Base-by-base conservation (phyloP, 1,139 yeast genomes). In the Yarrowia galli region DNA sequence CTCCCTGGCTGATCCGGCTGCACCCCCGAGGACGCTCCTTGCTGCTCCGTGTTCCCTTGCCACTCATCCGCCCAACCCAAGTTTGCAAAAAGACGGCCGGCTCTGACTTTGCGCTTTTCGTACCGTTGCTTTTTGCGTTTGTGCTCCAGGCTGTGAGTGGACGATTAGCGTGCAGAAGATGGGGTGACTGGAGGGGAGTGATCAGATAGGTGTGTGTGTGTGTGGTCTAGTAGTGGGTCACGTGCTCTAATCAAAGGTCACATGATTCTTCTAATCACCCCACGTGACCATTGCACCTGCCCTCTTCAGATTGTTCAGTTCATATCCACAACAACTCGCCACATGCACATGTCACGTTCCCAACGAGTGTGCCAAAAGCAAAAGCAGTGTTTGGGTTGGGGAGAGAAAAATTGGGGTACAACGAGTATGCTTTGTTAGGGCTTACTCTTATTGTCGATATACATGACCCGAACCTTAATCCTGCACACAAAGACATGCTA, bases 361-460 rank as follows among this genome's bases (percentile, higher is more conserved):
- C 32, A 28, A 28, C 32, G 32, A 28, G 8, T n/a, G 8, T 28
- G 32, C 32, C 32, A 28, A 28, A 28, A 28, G 32, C 16, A 40
- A 40, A 40, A 40, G 9, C 8, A 16, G 16, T 15, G 16, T 36
- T 36, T 15, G 40, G n/a, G 8, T 36, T 36, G 23, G 32, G 32
- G 32, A 28, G 32, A 28, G 28, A 13, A 13, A 25, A 28, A 48
- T 28, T 48, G 38, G 53, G 53, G 53, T n/a, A n/a, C n/a, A n/a
- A n/a, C n/a, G n/a, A n/a, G n/a, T 48, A 48, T n/a, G 7, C 56
- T 48, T n/a, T 25, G 3, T 28, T 32, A 18, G 40, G 25, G 40
- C 25, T 35, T 49, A 49, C 56, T 49, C 18, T 49, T 49, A 49
- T 49, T 49, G 56, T 49, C 56, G 58, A 51, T 35, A 51, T 51